These are phyloP conservation scores for Trametes cingulata DNA, from an alignment of 768 basidiomycete genomes.

Conservation along the genomic window DNA sequence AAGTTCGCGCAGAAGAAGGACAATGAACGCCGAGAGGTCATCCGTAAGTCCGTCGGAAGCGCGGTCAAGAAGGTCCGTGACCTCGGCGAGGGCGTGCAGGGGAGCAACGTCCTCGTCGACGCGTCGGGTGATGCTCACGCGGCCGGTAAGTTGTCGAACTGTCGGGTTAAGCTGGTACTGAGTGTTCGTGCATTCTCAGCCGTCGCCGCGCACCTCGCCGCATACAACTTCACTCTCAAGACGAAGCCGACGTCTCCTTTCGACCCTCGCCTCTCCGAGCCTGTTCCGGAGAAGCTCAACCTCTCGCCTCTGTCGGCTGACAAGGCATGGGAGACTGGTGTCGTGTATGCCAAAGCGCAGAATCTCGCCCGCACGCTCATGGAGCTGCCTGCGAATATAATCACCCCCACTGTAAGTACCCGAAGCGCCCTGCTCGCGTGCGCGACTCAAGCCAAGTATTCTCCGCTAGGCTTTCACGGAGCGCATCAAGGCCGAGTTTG, in stretches of 20 bases:
- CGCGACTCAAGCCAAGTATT: neutral
- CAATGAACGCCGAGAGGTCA: constrained; percentile 56
- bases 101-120: constrained; percentile 55
- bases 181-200: constrained; percentile 41
- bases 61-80: constrained; percentile 69
- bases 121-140: constrained; percentile 71
- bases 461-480: constrained; percentile 61
- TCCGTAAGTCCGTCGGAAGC: constrained; percentile 70
- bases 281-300: constrained; percentile 49
- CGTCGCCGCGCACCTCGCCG: constrained; percentile 74
- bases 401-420: constrained; percentile 71
- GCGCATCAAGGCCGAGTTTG: constrained; percentile 66
- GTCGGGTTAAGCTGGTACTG: neutral
- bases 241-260: constrained; percentile 67
- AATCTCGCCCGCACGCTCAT: constrained; percentile 83
- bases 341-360: constrained; percentile 73
- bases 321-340: constrained; percentile 71
- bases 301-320: constrained; percentile 47
- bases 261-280: constrained; percentile 58
- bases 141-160: constrained; percentile 51
- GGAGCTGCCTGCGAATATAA: constrained; percentile 84
- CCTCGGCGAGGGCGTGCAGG: constrained; percentile 59
- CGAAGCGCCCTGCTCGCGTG: neutral
- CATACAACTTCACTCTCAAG: constrained; percentile 78
- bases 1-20: constrained; percentile 24